Evolutionary conservation across 768 basidiomycete genomes (phyloP).

Genomic region (Kwoniella shandongensis): DNA sequence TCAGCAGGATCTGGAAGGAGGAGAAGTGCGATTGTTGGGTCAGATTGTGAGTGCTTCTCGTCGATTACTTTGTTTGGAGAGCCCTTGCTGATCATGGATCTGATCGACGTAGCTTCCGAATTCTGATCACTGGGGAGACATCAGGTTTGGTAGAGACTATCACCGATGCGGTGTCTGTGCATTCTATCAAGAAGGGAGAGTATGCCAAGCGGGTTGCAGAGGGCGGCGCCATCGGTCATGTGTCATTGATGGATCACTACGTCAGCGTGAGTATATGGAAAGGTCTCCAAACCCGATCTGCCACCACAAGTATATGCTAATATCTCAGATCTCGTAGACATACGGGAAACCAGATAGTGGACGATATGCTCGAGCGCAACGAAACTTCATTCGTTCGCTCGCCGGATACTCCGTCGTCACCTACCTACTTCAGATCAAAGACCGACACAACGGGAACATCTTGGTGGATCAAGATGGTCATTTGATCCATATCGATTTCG

Average conservation of each 20-base stretch:
- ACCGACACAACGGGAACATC: constrained; percentile 98
- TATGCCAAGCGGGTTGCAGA: constrained; percentile 83
- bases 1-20: constrained; percentile 91
- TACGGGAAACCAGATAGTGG: constrained; percentile 86
- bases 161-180: constrained; percentile 95
- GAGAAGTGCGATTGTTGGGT: constrained; percentile 92
- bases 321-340: constrained; percentile 59
- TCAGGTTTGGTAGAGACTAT: constrained; percentile 98
- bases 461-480: constrained; percentile 93
- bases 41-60: constrained; percentile 64
- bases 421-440: constrained; percentile 96
- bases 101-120: constrained; percentile 92
- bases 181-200: constrained; percentile 98
- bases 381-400: constrained; percentile 88
- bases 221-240: constrained; percentile 73
- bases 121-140: constrained; percentile 86
- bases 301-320: not conserved
- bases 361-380: constrained; percentile 84
- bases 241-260: constrained; percentile 89
- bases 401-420: constrained; percentile 94
- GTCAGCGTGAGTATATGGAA: constrained; percentile 63
- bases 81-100: not conserved
- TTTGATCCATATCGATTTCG: constrained; percentile 93
- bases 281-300: not conserved
- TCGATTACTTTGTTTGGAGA: not conserved